Conservation (phyloP, 2,329 filamentous ascomycete species). For the Bipolaris cookei region DNA sequence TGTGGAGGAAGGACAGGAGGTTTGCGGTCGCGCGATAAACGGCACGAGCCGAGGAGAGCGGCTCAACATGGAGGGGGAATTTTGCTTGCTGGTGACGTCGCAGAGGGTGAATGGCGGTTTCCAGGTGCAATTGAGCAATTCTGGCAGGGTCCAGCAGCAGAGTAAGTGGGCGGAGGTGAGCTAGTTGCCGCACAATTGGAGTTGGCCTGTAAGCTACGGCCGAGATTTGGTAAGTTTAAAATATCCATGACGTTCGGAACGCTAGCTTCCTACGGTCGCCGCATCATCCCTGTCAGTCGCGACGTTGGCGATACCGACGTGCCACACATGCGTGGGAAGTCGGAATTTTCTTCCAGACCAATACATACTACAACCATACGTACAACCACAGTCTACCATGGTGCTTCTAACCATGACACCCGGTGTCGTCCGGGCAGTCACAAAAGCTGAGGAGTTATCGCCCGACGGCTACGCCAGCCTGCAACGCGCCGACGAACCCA, state of each 20-base stretch:
- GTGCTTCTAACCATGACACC: slow-evolving; percentile 79
- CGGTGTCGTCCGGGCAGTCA: slow-evolving; percentile 68
- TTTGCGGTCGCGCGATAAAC: slow-evolving; percentile 36
- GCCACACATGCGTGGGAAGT: background rate
- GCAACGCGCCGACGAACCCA: slow-evolving; percentile 53
- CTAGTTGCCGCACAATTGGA: slow-evolving; percentile 3
- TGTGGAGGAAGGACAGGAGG: slow-evolving; percentile 20
- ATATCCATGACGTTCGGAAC: slow-evolving; percentile 19
- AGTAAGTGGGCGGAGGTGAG: slow-evolving; percentile 10
- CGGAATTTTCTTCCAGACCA: slow-evolving; percentile 2
- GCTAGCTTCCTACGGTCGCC: slow-evolving; percentile 9
- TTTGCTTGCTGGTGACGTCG: background rate
- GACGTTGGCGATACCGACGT: background rate
- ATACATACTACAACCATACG: background rate
- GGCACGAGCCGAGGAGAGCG: slow-evolving; percentile 46
- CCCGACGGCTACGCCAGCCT: slow-evolving; percentile 32
- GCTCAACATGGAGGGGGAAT: slow-evolving; percentile 37
- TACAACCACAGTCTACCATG: slow-evolving; percentile 57
- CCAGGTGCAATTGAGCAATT: slow-evolving; percentile 35
- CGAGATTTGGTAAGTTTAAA: slow-evolving; percentile 15
- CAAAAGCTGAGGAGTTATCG: slow-evolving; percentile 37
- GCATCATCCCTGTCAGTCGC: slow-evolving; percentile 10
- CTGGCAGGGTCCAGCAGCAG: slow-evolving; percentile 11
- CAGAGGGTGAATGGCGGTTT: background rate
- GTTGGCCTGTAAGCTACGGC: slow-evolving; percentile 17